phyloP scores from a whole-genome alignment of 495 filamentous ascomycete genomes.

The Daldinia concentrica region DNA sequence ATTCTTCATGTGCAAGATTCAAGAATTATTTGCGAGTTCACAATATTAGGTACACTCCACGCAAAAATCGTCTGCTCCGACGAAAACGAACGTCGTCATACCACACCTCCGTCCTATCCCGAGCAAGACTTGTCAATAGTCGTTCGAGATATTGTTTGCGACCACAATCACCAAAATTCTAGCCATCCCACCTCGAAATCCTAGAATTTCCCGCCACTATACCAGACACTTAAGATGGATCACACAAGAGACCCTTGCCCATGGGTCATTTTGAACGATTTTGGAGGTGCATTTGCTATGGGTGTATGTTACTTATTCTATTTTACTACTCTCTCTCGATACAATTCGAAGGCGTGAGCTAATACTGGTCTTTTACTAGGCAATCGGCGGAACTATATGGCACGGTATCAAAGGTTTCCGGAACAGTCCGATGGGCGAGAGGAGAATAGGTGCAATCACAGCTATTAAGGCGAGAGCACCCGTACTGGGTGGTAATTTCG shows the following conservation, averaged over 20 bases:
- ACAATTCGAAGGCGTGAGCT: background rate
- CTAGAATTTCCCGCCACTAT: background rate
- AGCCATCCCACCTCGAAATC: background rate
- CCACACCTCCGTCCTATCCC: background rate
- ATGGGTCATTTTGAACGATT: constrained; percentile 95
- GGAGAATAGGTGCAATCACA: constrained; percentile 93
- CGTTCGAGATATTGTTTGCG: background rate
- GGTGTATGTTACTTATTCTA: constrained; percentile 69
- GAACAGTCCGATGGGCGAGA: constrained; percentile 89
- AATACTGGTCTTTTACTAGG: constrained; percentile 53
- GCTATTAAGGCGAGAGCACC: constrained; percentile 97
- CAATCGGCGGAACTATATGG: constrained; percentile 94
- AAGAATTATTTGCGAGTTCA: background rate
- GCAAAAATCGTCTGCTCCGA: background rate
- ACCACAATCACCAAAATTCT: background rate
- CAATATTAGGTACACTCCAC: background rate
- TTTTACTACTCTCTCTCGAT: background rate
- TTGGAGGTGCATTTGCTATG: constrained; percentile 97
- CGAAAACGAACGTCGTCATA: background rate
- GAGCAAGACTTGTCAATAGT: background rate
- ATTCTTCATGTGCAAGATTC: constrained; percentile 10
- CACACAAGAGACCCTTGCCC: constrained; percentile 91
- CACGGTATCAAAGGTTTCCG: constrained; percentile 97
- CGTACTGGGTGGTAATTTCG: constrained; percentile 96
- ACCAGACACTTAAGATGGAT: constrained; percentile 65